Evolutionary conservation across 345 rosid species (phyloP).

Genomic region (Eucalyptus cloeziana): DNA sequence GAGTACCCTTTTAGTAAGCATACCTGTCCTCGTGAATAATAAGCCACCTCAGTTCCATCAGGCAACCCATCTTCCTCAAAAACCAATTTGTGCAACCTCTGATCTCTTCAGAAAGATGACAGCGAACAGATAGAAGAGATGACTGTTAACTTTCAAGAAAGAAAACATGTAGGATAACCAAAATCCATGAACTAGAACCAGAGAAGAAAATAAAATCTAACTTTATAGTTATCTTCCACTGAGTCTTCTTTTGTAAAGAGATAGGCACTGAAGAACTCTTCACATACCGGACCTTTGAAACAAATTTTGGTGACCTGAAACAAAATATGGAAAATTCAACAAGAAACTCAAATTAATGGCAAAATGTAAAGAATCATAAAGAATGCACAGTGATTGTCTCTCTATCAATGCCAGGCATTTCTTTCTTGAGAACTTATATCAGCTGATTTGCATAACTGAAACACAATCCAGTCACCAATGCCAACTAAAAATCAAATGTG

Average conservation of each 20-base stretch:
- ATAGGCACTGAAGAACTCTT: slow-evolving; percentile 13
- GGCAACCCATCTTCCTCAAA: slow-evolving; percentile 83
- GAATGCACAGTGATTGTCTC: background rate
- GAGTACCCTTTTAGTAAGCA: slow-evolving; percentile 3
- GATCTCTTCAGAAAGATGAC: slow-evolving; percentile 42
- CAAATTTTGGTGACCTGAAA: slow-evolving; percentile 37
- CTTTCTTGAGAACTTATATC: background rate
- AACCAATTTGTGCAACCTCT: slow-evolving; percentile 72
- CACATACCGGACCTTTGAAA: slow-evolving; percentile 9
- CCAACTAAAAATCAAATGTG: background rate
- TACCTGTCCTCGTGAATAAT: slow-evolving; percentile 92
- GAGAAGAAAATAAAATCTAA: background rate
- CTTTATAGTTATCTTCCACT: slow-evolving; percentile 17
- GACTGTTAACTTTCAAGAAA: background rate
- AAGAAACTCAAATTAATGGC: background rate
- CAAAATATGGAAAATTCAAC: background rate
- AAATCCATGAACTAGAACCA: background rate
- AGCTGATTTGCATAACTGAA: background rate
- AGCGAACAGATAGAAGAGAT: background rate
- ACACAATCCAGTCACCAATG: background rate
- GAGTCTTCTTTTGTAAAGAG: slow-evolving; percentile 19
- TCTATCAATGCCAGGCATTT: background rate
- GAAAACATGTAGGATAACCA: background rate
- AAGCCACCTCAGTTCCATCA: slow-evolving; percentile 96
- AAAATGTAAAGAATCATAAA: background rate